Evolutionary conservation across 345 rosid species (phyloP).

Genomic region (Rhodomyrtus tomentosa): DNA sequence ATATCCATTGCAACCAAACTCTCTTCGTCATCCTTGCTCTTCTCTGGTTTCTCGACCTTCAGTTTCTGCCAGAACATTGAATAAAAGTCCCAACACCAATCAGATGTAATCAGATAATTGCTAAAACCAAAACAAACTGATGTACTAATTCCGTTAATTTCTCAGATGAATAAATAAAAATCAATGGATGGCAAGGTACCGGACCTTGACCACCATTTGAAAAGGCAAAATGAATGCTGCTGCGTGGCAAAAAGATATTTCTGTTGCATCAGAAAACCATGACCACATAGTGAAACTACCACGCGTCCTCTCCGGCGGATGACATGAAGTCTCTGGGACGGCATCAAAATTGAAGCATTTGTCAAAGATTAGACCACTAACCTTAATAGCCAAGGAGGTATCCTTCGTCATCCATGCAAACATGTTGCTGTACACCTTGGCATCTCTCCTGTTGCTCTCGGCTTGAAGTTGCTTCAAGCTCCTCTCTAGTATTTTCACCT

Average conservation of each 20-base stretch:
- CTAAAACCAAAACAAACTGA: not conserved
- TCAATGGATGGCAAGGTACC: not conserved
- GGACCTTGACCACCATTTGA: not conserved
- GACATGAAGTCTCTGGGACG: not conserved
- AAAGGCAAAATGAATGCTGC: not conserved
- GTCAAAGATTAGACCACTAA: not conserved
- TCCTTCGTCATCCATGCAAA: constrained; percentile 18
- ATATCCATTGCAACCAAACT: constrained; percentile 8
- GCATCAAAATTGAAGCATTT: not conserved
- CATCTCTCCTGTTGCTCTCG: constrained; percentile 44
- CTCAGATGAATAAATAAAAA: not conserved
- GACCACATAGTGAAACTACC: not conserved
- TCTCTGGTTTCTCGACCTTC: constrained; percentile 22
- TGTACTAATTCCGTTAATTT: not conserved
- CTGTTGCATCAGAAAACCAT: not conserved
- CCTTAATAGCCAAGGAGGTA: constrained; percentile 18
- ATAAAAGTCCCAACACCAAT: not conserved
- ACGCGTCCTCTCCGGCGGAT: not conserved
- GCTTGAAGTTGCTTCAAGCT: constrained; percentile 31
- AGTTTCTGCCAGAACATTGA: constrained; percentile 18
- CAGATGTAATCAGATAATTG: not conserved
- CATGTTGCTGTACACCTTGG: constrained; percentile 40
- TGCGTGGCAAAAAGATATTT: not conserved
- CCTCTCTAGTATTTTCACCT: constrained; percentile 32
- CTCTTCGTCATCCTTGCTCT: constrained; percentile 7